phyloP scores from a whole-genome alignment of 2,329 filamentous ascomycete genomes.

The Aspergillus sp. region DNA sequence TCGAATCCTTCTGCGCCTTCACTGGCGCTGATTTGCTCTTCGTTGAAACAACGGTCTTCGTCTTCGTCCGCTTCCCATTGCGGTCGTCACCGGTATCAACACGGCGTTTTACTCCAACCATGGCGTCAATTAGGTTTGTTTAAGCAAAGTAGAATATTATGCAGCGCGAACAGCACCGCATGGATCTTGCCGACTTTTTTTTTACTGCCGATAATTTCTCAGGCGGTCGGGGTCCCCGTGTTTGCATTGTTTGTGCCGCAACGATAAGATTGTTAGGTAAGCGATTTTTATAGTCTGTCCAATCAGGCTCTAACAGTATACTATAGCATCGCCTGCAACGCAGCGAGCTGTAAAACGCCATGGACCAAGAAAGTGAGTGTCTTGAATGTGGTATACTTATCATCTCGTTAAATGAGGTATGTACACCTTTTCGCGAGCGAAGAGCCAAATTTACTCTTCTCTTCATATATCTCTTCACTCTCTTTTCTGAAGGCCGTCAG shows the following conservation, averaged over 20 bases:
- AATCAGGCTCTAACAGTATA: too few relatives aligned
- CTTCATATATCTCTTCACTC: too few relatives aligned
- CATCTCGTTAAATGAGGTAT: too few relatives aligned
- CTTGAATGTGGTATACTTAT: too few relatives aligned
- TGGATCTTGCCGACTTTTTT: slow-evolving; percentile 19
- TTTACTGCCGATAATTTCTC: slow-evolving; percentile 21
- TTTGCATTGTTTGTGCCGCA: neutral
- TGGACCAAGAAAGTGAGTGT: too few relatives aligned
- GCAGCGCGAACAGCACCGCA: neutral
- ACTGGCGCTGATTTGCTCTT: slow-evolving; percentile 31
- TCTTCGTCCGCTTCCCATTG: slow-evolving; percentile 43
- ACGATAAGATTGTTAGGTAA: too few relatives aligned
- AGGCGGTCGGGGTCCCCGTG: slow-evolving; percentile 23
- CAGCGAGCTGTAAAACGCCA: too few relatives aligned
- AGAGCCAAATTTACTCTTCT: too few relatives aligned
- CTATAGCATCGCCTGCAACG: too few relatives aligned
- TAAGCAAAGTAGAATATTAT: neutral
- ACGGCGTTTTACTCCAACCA: slow-evolving; percentile 44
- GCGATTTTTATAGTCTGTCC: too few relatives aligned
- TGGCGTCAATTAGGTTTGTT: slow-evolving; percentile 20
- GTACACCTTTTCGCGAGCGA: too few relatives aligned
- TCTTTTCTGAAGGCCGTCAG: too few relatives aligned
- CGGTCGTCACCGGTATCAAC: slow-evolving; percentile 39
- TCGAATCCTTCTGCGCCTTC: slow-evolving; percentile 25
- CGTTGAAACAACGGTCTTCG: slow-evolving; percentile 20